A percentile compares a stretch with the other conserved stretches of the same genome.
phyloP scores from a whole-genome alignment of 768 basidiomycete species.

The Phlegmacium glaucopus region DNA sequence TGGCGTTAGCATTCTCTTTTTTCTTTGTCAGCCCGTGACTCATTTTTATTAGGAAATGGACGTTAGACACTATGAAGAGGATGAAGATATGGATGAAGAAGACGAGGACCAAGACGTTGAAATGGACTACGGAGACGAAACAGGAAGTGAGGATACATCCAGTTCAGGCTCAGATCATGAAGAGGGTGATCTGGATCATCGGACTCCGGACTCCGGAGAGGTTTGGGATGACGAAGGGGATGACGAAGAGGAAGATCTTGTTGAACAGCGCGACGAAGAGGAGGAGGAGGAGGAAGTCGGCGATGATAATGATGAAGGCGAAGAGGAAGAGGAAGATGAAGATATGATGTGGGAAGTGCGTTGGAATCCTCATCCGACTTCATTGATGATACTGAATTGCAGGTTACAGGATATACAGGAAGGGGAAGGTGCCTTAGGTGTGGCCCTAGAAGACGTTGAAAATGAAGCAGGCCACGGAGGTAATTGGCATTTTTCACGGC shows the following conservation, averaged over 20 bases:
- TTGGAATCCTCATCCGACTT: neutral
- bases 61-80: slow-evolving; percentile 62
- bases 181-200: slow-evolving; percentile 61
- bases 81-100: slow-evolving; percentile 79
- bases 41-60: slow-evolving; percentile 70
- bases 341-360: slow-evolving; percentile 36
- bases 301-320: slow-evolving; percentile 35
- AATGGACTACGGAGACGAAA: slow-evolving; percentile 84
- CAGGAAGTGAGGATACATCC: slow-evolving; percentile 79
- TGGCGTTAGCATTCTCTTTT: slow-evolving; percentile 55
- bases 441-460: slow-evolving; percentile 48
- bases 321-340: slow-evolving; percentile 19
- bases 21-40: slow-evolving; percentile 7
- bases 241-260: slow-evolving; percentile 64
- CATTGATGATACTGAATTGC: neutral
- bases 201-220: slow-evolving; percentile 52
- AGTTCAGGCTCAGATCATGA: slow-evolving; percentile 68
- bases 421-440: slow-evolving; percentile 40
- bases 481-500: slow-evolving; percentile 15
- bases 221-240: slow-evolving; percentile 70
- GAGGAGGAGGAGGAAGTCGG: slow-evolving; percentile 51
- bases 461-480: slow-evolving; percentile 64
- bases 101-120: slow-evolving; percentile 85
- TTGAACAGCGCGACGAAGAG: slow-evolving; percentile 48
- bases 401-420: slow-evolving; percentile 49